Conservation (phyloP, 805 yeast genomes). For the Candida pini region DNA sequence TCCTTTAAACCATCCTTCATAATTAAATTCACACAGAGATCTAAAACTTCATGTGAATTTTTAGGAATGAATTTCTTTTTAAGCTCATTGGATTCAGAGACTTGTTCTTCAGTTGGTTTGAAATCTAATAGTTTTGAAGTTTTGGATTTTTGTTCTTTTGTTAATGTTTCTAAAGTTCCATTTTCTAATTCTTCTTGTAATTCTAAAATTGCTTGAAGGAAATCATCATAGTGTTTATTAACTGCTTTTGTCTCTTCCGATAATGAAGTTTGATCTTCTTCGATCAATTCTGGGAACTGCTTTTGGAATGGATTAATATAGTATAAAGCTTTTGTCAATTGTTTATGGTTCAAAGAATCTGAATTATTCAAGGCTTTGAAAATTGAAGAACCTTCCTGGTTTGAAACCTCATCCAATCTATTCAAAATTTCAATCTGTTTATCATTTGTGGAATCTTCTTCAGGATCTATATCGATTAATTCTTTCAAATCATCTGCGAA, state of each 20-base stretch:
- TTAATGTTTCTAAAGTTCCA: constrained; percentile 17
- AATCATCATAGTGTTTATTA: constrained; percentile 26
- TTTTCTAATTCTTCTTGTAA: constrained; percentile 22
- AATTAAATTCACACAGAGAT: constrained; percentile 75
- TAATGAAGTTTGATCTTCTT: constrained; percentile 21
- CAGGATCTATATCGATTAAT: constrained; percentile 4
- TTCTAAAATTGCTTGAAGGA: constrained; percentile 25
- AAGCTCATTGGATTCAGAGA: constrained; percentile 47
- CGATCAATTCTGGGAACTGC: not conserved
- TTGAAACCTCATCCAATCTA: constrained; percentile 15
- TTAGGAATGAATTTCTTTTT: constrained; percentile 52
- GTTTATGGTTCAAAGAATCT: constrained; percentile 17
- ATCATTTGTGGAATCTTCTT: constrained; percentile 11
- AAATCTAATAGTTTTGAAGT: constrained; percentile 29
- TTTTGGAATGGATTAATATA: constrained; percentile 1
- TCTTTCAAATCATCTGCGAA: constrained; percentile 13
- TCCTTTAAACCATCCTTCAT: constrained; percentile 92
- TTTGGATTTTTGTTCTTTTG: constrained; percentile 11
- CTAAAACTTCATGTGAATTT: constrained; percentile 62
- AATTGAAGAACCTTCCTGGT: constrained; percentile 16
- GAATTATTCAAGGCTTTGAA: constrained; percentile 18
- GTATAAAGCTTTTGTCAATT: constrained; percentile 12
- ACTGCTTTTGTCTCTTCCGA: constrained; percentile 17
- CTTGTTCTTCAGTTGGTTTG: constrained; percentile 62
- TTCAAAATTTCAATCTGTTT: constrained; percentile 12